phyloP scores from a whole-genome alignment of 495 filamentous ascomycete species.

The Penicillium tannophilum region DNA sequence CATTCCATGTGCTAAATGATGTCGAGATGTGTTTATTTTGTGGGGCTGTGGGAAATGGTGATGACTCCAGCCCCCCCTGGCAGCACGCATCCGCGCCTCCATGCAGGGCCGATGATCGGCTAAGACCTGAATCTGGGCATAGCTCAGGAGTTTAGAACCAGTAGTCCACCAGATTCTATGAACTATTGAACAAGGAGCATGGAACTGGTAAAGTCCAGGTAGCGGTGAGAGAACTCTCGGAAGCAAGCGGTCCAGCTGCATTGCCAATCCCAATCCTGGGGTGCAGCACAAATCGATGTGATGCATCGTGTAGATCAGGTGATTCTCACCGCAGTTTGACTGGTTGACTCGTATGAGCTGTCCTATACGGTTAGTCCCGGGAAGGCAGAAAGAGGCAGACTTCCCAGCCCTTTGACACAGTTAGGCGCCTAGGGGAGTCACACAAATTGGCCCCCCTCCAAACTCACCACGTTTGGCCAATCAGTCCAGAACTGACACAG shows the following conservation, averaged over 20 bases:
- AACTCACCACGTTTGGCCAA: constrained; percentile 5
- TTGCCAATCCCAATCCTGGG: constrained; percentile 18
- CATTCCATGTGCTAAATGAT: constrained; percentile 10
- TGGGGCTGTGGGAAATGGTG: constrained; percentile 7
- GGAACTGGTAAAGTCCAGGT: constrained; percentile 7
- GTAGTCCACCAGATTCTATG: background rate
- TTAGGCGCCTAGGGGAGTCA: constrained; percentile 5
- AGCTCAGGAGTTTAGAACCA: background rate
- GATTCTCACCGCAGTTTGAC: constrained; percentile 12
- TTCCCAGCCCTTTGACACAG: background rate
- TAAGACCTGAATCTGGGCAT: constrained; percentile 1
- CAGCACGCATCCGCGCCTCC: constrained; percentile 17
- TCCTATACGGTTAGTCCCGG: constrained; percentile 2
- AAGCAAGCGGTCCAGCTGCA: constrained; percentile 14
- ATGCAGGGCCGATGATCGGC: constrained; percentile 10
- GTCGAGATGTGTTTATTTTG: constrained; percentile 21
- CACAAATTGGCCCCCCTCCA: background rate
- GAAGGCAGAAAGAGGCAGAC: constrained; percentile 1
- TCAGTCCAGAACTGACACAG: constrained; percentile 3
- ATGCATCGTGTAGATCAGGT: constrained; percentile 18
- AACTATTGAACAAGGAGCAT: constrained; percentile 4
- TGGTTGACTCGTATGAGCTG: background rate
- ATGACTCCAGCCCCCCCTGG: constrained; percentile 8
- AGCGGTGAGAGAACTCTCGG: constrained; percentile 10
- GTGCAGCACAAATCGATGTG: constrained; percentile 19